Percentiles rank a stretch among this genome's conserved stretches.
These are phyloP conservation scores for Tephrocybe sp. DNA, from an alignment of 768 basidiomycete genomes.

Conservation along the genomic window DNA sequence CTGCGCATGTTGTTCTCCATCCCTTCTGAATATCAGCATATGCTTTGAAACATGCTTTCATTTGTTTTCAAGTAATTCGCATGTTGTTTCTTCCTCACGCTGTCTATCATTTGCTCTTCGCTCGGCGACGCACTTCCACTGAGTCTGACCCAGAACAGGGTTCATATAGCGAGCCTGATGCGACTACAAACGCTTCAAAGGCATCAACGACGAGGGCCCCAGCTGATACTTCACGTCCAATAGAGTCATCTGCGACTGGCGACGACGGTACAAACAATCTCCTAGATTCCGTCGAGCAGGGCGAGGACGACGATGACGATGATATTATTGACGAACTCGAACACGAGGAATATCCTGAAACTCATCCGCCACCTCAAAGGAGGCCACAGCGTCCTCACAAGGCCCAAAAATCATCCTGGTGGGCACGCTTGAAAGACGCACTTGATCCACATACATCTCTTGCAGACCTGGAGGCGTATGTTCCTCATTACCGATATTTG, in stretches of 20 bases:
- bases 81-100: too few species aligned
- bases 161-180: too few species aligned
- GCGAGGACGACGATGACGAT: conserved; percentile 12
- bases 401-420: conserved; percentile 7
- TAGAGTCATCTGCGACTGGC: neutral
- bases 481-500: conserved; percentile 58
- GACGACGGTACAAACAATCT: conserved; percentile 2
- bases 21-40: too few species aligned
- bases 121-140: too few species aligned
- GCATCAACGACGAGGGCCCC: too few species aligned
- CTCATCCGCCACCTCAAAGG: neutral
- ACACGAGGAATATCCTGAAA: conserved; percentile 10
- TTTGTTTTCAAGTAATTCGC: too few species aligned
- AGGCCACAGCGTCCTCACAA: conserved; percentile 3
- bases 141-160: too few species aligned
- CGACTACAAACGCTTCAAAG: too few species aligned
- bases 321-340: conserved; percentile 16
- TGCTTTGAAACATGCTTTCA: too few species aligned
- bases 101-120: too few species aligned
- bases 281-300: conserved; percentile 1
- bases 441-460: conserved; percentile 22
- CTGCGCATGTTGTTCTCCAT: too few species aligned
- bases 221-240: too few species aligned
- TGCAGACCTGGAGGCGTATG: conserved; percentile 27
- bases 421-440: conserved; percentile 14